These are phyloP conservation scores for Dalechampia spathulata DNA, from an alignment of 441 rosid genomes.

Conservation along the genomic window DNA sequence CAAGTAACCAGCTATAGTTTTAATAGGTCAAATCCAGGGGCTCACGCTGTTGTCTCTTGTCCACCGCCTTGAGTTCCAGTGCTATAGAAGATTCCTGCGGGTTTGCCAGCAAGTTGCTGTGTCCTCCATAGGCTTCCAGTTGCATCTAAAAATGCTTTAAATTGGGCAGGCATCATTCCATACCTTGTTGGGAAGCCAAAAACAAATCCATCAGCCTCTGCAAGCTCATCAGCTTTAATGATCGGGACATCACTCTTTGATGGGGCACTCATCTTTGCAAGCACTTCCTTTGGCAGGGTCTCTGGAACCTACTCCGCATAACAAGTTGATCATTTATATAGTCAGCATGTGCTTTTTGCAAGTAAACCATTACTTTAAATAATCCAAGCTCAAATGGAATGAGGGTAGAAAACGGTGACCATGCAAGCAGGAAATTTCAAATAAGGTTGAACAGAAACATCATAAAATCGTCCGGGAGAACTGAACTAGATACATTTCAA, in stretches of 20 bases:
- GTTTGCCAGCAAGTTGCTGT: conserved; percentile 89
- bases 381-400: not conserved
- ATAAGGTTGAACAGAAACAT: no score
- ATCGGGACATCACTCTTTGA: conserved; percentile 77
- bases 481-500: no score
- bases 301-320: conserved; percentile 59
- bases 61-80: conserved; percentile 99
- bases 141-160: conserved; percentile 86
- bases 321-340: conserved; percentile 3
- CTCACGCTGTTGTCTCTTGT: conserved; percentile 96
- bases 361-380: not conserved
- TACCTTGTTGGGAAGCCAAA: conserved; percentile 95
- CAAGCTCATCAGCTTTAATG: conserved; percentile 57
- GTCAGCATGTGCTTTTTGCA: not conserved
- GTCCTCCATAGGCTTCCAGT: conserved; percentile 90
- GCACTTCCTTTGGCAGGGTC: conserved; percentile 72
- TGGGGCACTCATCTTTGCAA: conserved; percentile 82
- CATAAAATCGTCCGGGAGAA: no score
- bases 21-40: not conserved
- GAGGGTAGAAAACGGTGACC: no score
- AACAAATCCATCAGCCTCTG: conserved; percentile 79
- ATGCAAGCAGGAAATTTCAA: no score
- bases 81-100: conserved; percentile 93
- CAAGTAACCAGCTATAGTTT: not conserved
- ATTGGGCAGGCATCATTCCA: conserved; percentile 97